Conservation (phyloP, 2,329 filamentous ascomycete species). For the Ophiocordyceps camponoti-saundersi region DNA sequence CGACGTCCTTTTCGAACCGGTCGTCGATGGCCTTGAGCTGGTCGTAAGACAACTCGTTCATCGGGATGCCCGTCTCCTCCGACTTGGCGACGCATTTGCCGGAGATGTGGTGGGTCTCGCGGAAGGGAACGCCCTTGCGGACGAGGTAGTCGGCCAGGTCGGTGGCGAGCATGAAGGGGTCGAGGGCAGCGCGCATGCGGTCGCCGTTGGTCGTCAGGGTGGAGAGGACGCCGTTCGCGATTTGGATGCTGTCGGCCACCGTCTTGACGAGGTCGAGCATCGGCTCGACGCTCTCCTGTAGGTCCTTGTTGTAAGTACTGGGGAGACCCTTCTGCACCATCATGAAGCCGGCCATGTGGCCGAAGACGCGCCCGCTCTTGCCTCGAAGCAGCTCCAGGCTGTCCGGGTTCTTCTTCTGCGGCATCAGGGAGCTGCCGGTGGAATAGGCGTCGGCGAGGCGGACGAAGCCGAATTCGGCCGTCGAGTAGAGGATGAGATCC, state of each 20-base stretch:
- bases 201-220: constrained; percentile 54
- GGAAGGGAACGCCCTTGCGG: constrained; percentile 55
- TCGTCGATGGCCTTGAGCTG: constrained; percentile 51
- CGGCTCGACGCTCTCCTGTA: constrained; percentile 80
- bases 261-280: constrained; percentile 75
- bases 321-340: constrained; percentile 56
- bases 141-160: constrained; percentile 51
- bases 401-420: constrained; percentile 51
- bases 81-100: constrained; percentile 35
- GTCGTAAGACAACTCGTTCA: constrained; percentile 51
- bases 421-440: constrained; percentile 63
- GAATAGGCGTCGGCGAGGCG: constrained; percentile 63
- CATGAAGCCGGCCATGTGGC: constrained; percentile 63
- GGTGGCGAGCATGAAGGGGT: constrained; percentile 69
- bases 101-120: constrained; percentile 65
- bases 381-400: constrained; percentile 55
- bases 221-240: constrained; percentile 63
- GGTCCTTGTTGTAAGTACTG: constrained; percentile 77
- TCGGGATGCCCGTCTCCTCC: constrained; percentile 30
- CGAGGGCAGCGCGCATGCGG: constrained; percentile 63
- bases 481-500: constrained; percentile 72
- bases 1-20: constrained; percentile 55
- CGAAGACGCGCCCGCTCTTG: constrained; percentile 61
- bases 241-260: constrained; percentile 63
- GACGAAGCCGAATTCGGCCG: constrained; percentile 61